These are phyloP conservation scores for Fusarium equiseti DNA, from an alignment of 2,329 filamentous ascomycete species.

Conservation along the genomic window DNA sequence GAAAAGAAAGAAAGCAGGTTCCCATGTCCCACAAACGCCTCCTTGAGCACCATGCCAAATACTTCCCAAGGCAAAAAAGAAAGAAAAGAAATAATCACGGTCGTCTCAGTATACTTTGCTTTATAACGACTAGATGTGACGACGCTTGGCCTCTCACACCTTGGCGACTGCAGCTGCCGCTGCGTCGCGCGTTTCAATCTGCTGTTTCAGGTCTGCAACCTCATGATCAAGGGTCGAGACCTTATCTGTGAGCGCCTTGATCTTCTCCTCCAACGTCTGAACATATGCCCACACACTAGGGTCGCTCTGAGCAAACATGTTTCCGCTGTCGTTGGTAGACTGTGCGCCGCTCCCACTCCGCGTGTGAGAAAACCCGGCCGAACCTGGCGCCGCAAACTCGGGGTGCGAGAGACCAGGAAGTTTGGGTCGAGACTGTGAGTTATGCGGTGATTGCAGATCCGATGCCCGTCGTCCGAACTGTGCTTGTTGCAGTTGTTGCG, in stretches of 20 bases:
- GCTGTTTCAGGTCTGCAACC: conserved; percentile 51
- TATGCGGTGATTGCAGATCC: conserved; percentile 67
- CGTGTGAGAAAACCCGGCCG: conserved; percentile 49
- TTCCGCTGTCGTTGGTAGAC: conserved; percentile 70
- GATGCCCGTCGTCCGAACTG: conserved; percentile 67
- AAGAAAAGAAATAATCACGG: conserved; percentile 32
- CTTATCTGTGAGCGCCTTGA: conserved; percentile 54
- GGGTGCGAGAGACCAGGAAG: conserved; percentile 54
- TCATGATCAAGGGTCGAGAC: conserved; percentile 52
- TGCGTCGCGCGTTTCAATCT: conserved; percentile 51
- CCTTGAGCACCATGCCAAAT: conserved; percentile 48
- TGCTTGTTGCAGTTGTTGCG: conserved; percentile 74
- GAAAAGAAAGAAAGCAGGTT: conserved; percentile 33
- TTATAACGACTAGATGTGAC: conserved; percentile 34
- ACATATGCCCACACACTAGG: conserved; percentile 79
- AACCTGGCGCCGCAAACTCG: conserved; percentile 50
- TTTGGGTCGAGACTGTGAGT: conserved; percentile 56
- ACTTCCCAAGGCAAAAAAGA: conserved; percentile 34
- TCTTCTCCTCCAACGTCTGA: conserved; percentile 73
- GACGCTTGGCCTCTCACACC: conserved; percentile 28
- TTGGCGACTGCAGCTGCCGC: conserved; percentile 39
- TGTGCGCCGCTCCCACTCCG: conserved; percentile 63
- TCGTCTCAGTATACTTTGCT: conserved; percentile 44
- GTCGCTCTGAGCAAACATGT: conserved; percentile 72
- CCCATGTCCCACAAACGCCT: conserved; percentile 48